A percentile compares a stretch with the other conserved stretches of the same genome.
These are phyloP conservation scores for Mycosphaerella sp. DNA, from an alignment of 2,329 filamentous ascomycete genomes.

Conservation along the genomic window DNA sequence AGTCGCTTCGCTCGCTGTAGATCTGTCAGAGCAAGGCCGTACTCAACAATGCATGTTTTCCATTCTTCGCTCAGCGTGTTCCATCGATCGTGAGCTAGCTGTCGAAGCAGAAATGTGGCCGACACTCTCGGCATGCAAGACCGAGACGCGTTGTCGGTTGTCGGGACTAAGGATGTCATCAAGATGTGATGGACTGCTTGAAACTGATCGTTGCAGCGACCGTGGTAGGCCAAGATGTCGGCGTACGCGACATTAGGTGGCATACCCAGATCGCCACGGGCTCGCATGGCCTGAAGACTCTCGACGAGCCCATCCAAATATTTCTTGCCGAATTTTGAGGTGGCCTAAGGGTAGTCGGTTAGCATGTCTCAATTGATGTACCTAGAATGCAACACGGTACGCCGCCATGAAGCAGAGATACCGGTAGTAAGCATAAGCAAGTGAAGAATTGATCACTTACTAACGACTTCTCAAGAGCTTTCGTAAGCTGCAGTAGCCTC, in stretches of 20 bases:
- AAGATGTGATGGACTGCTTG: neutral
- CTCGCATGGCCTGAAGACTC: conserved; percentile 5
- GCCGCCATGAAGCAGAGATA: no score
- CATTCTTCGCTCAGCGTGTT: conserved; percentile 1
- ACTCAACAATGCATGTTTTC: conserved; percentile 35
- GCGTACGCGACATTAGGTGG: neutral
- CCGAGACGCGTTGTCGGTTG: neutral
- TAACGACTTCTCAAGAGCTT: neutral
- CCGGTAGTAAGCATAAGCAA: neutral
- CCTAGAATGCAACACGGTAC: neutral
- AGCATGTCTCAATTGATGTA: neutral
- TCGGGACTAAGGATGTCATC: neutral
- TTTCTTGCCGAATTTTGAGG: conserved; percentile 2
- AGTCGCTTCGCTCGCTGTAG: conserved; percentile 45
- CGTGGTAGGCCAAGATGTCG: neutral
- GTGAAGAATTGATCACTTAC: neutral
- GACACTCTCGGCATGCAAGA: conserved; percentile 5
- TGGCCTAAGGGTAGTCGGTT: neutral
- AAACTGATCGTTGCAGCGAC: neutral
- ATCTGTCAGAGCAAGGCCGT: conserved; percentile 41
- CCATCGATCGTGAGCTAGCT: conserved; percentile 8
- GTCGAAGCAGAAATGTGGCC: conserved; percentile 1
- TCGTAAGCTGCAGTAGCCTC: neutral
- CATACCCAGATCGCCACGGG: neutral
- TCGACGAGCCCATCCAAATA: conserved; percentile 9